Percentiles rank a stretch among this genome's conserved stretches.
phyloP scores from a whole-genome alignment of 2,329 filamentous ascomycete species.

The Monilinia laxa region DNA sequence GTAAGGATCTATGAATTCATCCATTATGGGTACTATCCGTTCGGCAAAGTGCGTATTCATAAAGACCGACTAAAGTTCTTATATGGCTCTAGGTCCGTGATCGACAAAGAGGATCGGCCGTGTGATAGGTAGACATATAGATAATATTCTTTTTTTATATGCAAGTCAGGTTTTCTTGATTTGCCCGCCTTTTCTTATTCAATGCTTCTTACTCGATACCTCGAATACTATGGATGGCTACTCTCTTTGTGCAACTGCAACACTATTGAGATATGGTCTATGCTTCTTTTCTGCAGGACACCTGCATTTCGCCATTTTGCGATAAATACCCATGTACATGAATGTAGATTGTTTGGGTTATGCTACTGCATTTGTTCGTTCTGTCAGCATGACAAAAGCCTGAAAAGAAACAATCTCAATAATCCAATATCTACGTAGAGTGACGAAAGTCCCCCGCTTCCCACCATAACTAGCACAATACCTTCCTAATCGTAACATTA shows the following conservation, averaged over 20 bases:
- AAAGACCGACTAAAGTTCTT: not conserved
- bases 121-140: slow-evolving; percentile 3
- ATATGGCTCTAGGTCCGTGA: slow-evolving; percentile 7
- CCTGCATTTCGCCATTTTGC: slow-evolving; percentile 20
- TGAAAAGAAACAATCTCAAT: not conserved
- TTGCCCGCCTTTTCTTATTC: not conserved
- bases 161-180: slow-evolving; percentile 7
- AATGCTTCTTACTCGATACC: slow-evolving; percentile 13
- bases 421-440: not conserved
- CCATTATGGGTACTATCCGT: not conserved
- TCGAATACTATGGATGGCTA: slow-evolving; percentile 16
- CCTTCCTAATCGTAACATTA: slow-evolving; percentile 22
- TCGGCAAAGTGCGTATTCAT: not conserved
- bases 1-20: slow-evolving; percentile 14
- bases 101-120: slow-evolving; percentile 9
- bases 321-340: slow-evolving; percentile 23
- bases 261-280: slow-evolving; percentile 18
- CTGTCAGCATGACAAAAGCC: slow-evolving; percentile 15
- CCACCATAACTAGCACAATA: not conserved
- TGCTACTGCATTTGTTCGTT: not conserved
- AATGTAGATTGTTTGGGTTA: slow-evolving; percentile 1
- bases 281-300: slow-evolving; percentile 23
- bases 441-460: not conserved
- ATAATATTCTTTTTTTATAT: not conserved
- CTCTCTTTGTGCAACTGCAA: slow-evolving; percentile 8